Evolutionary conservation across 202 grass and related monocot species (phyloP).

Genomic region (Setaria italica): DNA sequence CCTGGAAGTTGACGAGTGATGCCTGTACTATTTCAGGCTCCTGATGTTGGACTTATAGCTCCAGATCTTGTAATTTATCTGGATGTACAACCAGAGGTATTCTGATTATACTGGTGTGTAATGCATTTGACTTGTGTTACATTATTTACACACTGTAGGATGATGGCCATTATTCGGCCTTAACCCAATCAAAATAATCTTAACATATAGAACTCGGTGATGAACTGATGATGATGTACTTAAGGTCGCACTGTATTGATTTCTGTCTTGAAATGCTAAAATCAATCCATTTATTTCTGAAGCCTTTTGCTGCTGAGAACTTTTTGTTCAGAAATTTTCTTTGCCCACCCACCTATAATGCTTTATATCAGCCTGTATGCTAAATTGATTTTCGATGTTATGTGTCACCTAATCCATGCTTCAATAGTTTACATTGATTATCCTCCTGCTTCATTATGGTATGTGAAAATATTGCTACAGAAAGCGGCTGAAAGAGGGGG

Average conservation of each 20-base stretch:
- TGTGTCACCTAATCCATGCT: neutral
- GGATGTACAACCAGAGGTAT: constrained; percentile 92
- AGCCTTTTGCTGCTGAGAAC: neutral
- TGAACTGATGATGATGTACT: neutral
- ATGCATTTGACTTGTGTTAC: constrained; percentile 8
- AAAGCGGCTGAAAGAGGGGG: constrained; percentile 95
- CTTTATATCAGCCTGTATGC: neutral
- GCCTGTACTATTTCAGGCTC: constrained; percentile 54
- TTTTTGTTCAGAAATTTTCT: neutral
- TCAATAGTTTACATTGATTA: constrained; percentile 2
- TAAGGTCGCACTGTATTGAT: neutral
- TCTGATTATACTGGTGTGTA: neutral
- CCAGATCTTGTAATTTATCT: constrained; percentile 93
- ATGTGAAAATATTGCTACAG: constrained; percentile 48
- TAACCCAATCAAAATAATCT: neutral
- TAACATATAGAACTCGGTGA: neutral
- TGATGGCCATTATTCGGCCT: neutral
- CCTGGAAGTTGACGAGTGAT: constrained; percentile 16
- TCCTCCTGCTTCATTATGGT: neutral
- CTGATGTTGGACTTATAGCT: constrained; percentile 83
- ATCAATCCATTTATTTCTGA: neutral
- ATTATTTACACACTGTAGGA: neutral
- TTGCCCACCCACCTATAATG: neutral
- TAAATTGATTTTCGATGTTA: neutral
- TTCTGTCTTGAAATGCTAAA: constrained; percentile 1